These are phyloP conservation scores for Aureobasidium sp. DNA, from an alignment of 2,329 filamentous ascomycete species.

Conservation along the genomic window DNA sequence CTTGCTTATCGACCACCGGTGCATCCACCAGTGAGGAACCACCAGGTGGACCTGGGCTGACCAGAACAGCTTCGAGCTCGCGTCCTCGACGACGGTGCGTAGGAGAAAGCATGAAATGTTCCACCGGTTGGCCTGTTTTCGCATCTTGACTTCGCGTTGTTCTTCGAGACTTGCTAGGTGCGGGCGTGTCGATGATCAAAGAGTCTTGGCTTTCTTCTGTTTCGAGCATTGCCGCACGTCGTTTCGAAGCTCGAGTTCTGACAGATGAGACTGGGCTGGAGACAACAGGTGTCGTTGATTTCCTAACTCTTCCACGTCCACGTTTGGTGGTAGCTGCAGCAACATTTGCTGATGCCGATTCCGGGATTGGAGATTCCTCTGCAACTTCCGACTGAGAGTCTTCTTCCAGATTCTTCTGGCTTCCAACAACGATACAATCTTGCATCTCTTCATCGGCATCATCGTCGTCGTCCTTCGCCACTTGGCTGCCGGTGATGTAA, in stretches of 20 bases:
- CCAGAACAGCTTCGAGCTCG: neutral
- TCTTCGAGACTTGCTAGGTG: slow-evolving; percentile 20
- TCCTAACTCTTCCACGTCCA: slow-evolving; percentile 21
- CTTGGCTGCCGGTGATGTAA: slow-evolving; percentile 16
- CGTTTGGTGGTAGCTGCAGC: slow-evolving; percentile 17
- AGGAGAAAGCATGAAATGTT: neutral
- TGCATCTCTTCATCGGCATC: slow-evolving; percentile 25
- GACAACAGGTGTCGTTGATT: slow-evolving; percentile 16
- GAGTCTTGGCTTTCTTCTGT: slow-evolving; percentile 7
- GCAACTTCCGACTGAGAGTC: neutral
- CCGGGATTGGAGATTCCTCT: neutral
- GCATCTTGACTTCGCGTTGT: slow-evolving; percentile 17
- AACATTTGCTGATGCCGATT: slow-evolving; percentile 2
- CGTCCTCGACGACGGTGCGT: neutral
- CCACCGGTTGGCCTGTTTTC: neutral
- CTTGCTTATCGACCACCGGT: neutral
- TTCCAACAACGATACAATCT: slow-evolving; percentile 34
- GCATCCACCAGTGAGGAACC: neutral
- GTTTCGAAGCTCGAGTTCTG: slow-evolving; percentile 18
- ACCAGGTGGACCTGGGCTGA: neutral
- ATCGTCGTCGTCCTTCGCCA: neutral
- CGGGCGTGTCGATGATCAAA: slow-evolving; percentile 18
- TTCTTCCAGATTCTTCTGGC: slow-evolving; percentile 12
- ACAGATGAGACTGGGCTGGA: slow-evolving; percentile 9
- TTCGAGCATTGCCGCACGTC: slow-evolving; percentile 20